Evolutionary conservation across 805 yeast species (phyloP).

Genomic region (Saccharomyces mikatae): DNA sequence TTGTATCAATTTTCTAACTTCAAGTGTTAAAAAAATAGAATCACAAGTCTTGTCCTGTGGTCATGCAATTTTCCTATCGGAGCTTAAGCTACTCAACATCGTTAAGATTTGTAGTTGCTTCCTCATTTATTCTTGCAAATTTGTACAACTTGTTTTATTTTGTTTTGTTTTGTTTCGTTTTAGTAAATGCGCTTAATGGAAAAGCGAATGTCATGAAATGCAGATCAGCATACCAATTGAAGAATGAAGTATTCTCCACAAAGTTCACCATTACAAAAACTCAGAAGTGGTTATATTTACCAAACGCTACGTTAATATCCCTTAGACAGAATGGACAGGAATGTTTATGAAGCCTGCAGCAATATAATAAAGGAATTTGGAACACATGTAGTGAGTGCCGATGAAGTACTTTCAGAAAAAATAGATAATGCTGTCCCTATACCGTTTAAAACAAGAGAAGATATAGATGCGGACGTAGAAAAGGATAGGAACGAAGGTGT

Average conservation of each 20-base stretch:
- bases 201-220: background rate
- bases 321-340: slow-evolving; percentile 17
- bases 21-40: background rate
- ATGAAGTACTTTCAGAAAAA: slow-evolving; percentile 25
- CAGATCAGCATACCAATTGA: background rate
- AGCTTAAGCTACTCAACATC: background rate
- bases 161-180: background rate
- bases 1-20: background rate
- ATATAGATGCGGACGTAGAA: slow-evolving; percentile 16
- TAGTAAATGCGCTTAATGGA: background rate
- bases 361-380: slow-evolving; percentile 21
- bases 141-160: background rate
- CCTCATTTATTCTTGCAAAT: background rate
- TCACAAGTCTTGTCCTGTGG: background rate
- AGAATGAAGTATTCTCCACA: background rate
- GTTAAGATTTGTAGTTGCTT: background rate
- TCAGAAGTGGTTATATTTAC: background rate
- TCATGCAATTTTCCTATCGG: background rate
- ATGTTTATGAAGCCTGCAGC: slow-evolving; percentile 27
- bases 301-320: background rate
- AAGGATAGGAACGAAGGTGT: slow-evolving; percentile 19
- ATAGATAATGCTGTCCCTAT: slow-evolving; percentile 24
- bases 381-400: slow-evolving; percentile 24
- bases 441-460: slow-evolving; percentile 28
- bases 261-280: background rate